These are phyloP conservation scores for Phytophthora crassamura DNA, from an alignment of 352 stramenopile genomes.

Conservation along the genomic window DNA sequence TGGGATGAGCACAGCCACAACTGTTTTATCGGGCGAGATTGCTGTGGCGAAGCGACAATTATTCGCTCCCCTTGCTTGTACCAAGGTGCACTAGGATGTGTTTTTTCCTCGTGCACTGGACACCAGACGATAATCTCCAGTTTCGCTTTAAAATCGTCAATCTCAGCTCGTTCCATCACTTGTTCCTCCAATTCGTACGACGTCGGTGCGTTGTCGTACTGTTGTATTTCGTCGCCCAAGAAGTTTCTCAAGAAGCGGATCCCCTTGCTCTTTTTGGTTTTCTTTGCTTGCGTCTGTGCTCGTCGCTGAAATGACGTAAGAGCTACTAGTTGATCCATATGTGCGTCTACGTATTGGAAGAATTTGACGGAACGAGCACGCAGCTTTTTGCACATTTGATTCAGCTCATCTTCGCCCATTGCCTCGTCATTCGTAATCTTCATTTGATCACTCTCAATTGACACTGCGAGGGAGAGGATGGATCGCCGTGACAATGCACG, in stretches of 20 bases:
- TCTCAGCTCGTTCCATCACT: conserved; percentile 50
- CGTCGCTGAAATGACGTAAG: conserved; percentile 25
- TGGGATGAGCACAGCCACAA: conserved; percentile 70
- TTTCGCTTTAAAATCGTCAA: conserved; percentile 70
- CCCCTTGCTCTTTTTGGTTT: conserved; percentile 58
- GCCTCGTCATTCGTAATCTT: conserved; percentile 32
- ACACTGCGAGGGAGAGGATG: conserved; percentile 66
- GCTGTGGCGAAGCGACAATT: conserved; percentile 54
- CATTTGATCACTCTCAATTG: conserved; percentile 60
- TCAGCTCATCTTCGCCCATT: conserved; percentile 17
- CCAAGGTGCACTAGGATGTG: conserved; percentile 49
- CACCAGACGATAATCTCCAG: conserved; percentile 66
- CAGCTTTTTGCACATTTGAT: conserved; percentile 35
- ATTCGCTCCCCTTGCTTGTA: conserved; percentile 40
- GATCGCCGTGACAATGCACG: conserved; percentile 66
- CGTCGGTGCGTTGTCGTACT: conserved; percentile 1
- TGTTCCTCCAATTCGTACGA: conserved; percentile 43
- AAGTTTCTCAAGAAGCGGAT: conserved; percentile 64
- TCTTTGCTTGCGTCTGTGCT: conserved; percentile 35
- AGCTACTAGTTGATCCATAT: conserved; percentile 61
- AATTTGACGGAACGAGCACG: conserved; percentile 52
- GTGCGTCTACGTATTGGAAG: conserved; percentile 71
- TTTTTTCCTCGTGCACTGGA: conserved; percentile 51
- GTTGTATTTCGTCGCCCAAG: conserved; percentile 37
- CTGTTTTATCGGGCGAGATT: conserved; percentile 49